A percentile compares a stretch with the other conserved stretches of the same genome.
Evolutionary conservation across 2,329 filamentous ascomycete genomes (phyloP).

Genomic region (Cadophora sp.): DNA sequence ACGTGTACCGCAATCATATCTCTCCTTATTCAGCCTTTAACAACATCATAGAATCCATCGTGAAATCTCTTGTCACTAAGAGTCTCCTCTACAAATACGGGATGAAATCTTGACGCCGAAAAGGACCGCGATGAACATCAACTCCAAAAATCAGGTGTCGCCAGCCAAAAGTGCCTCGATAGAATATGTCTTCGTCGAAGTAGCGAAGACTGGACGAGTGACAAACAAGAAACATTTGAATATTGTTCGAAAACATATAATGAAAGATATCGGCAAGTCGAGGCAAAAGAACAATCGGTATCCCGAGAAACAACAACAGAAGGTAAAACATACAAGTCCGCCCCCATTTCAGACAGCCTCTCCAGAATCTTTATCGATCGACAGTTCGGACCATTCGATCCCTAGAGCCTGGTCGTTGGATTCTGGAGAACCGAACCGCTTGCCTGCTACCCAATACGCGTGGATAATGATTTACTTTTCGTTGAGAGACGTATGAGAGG

Average conservation of each 20-base stretch:
- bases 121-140: neutral
- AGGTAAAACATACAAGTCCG: too few species aligned
- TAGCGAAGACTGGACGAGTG: slow-evolving; percentile 6
- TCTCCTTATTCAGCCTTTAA: neutral
- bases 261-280: slow-evolving; percentile 13
- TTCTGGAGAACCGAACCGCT: slow-evolving; percentile 11
- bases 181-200: slow-evolving; percentile 13
- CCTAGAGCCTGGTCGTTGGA: neutral
- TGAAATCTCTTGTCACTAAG: neutral
- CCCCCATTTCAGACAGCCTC: neutral
- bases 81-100: too few species aligned
- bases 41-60: neutral
- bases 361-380: neutral
- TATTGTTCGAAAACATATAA: slow-evolving; percentile 22
- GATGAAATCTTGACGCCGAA: neutral
- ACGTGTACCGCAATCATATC: neutral
- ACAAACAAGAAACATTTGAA: neutral
- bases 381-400: neutral
- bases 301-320: neutral
- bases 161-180: neutral
- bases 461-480: slow-evolving; percentile 14
- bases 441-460: slow-evolving; percentile 10
- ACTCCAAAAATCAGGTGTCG: neutral
- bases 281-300: neutral
- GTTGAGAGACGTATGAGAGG: too few species aligned